Base-by-base conservation (phyloP, 108 stramenopile species). In the Skeletonema potamos region DNA sequence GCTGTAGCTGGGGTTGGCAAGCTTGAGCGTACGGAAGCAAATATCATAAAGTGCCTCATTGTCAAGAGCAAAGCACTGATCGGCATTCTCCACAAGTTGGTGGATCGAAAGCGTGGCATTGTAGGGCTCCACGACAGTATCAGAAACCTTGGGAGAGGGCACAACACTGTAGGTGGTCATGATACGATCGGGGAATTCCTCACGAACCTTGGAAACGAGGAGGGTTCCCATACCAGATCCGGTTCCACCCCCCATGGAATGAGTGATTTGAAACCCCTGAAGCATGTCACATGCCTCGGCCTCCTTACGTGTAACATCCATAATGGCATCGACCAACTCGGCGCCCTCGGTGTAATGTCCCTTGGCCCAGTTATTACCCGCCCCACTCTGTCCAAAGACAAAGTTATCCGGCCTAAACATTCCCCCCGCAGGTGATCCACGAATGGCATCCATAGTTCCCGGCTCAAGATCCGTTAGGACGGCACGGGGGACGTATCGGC, bases 311-410 rank as follows among this genome's bases (percentile, higher is more conserved):
- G 91, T 87, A 32, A 91, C 91, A 65, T 94, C 93, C 59, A 94
- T 74, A 24, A 91, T 85, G 32, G 90, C 74, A 83, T 94, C 93
- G 54, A 92, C 84, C 27, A 92, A 70, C 84, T 94, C 93, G 13
- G 91, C 93, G 24, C 93, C 91, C 82, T 92, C 91, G 33, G 93
- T 94, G 80, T 94, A 94, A 74, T 92, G 91, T 46, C 93, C 93
- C 73, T 92, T 92, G 82, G 93, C 93, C 93, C 93, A 89, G 75
- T 92, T 92, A 83, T 94, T 94, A 13, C 91, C 91, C 12, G 90
- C 93, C 5, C 91, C 89, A 34, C 83, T 87, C 81, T 90, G 88
- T 29, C 92, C 91, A 73, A 89, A 90, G 33, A 94, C 89, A 64
- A 91, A 92, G 85, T 94, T 94, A 72, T 94, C 92, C 32, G 93